A percentile compares a stretch with the other conserved stretches of the same genome.
Evolutionary conservation across 495 filamentous ascomycete genomes (phyloP).

Genomic region (Penicillium cosmopolitanum): DNA sequence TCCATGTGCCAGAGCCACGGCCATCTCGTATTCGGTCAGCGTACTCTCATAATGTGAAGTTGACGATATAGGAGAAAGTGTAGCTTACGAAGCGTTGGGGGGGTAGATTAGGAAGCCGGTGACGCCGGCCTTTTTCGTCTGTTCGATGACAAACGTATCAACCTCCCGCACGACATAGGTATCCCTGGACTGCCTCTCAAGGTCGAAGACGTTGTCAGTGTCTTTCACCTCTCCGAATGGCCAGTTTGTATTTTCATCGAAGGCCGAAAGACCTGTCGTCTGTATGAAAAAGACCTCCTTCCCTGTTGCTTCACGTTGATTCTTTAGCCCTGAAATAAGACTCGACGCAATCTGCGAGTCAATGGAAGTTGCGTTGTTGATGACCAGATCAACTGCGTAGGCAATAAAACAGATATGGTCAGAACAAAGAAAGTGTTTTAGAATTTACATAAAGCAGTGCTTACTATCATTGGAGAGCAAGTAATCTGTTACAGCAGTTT

Average conservation of each 20-base stretch:
- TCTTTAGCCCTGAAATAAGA: background rate
- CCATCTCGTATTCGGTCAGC: background rate
- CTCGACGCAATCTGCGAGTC: background rate
- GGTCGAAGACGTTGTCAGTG: slow-evolving; percentile 11
- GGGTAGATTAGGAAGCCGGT: slow-evolving; percentile 9
- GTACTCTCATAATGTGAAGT: background rate
- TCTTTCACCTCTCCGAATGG: slow-evolving; percentile 12
- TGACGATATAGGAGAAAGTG: background rate
- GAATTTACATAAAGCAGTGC: background rate
- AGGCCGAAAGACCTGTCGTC: background rate
- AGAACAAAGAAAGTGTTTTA: background rate
- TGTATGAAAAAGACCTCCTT: background rate
- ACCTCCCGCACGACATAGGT: slow-evolving; percentile 13
- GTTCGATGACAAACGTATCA: slow-evolving; percentile 12
- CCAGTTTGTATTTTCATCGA: slow-evolving; percentile 13
- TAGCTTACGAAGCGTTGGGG: slow-evolving; percentile 7
- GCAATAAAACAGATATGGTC: background rate
- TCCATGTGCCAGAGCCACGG: slow-evolving; percentile 4
- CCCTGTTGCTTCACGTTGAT: background rate
- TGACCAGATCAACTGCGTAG: background rate
- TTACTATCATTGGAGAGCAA: slow-evolving; percentile 11
- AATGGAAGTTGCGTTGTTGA: background rate
- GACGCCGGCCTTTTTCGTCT: slow-evolving; percentile 5
- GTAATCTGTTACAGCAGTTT: slow-evolving; percentile 8
- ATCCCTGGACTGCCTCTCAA: slow-evolving; percentile 12